A percentile compares a stretch with the other conserved stretches of the same genome.
These are phyloP conservation scores for Podila clonocystis DNA, from an alignment of 192 early-diverging fungal species.

Conservation along the genomic window DNA sequence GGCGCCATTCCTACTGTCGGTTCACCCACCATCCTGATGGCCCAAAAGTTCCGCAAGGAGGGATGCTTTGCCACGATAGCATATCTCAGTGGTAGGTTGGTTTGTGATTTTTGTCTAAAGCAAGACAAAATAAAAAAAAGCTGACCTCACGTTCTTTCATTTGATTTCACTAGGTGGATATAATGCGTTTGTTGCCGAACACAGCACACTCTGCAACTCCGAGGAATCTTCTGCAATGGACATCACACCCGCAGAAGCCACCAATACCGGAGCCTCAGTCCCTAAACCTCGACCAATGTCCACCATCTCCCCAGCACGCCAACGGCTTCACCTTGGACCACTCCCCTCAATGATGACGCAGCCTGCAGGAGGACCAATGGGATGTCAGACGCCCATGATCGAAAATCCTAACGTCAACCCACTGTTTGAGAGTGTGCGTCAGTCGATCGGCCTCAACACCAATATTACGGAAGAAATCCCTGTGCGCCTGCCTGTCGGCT, in stretches of 20 bases:
- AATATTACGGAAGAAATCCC: constrained; percentile 66
- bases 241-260: neutral
- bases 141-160: constrained; percentile 3
- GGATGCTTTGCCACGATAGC: constrained; percentile 55
- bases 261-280: neutral
- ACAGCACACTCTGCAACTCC: constrained; percentile 41
- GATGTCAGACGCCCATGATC: constrained; percentile 65
- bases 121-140: neutral
- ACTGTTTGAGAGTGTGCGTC: constrained; percentile 69
- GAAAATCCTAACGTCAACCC: constrained; percentile 68
- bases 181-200: constrained; percentile 35
- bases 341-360: constrained; percentile 44
- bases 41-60: constrained; percentile 69
- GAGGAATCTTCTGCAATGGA: constrained; percentile 1
- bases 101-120: neutral
- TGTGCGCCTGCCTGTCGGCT: constrained; percentile 57
- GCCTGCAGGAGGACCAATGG: constrained; percentile 53
- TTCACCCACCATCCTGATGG: constrained; percentile 61
- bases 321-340: constrained; percentile 31
- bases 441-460: constrained; percentile 64
- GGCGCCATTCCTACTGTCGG: constrained; percentile 58
- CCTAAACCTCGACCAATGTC: constrained; percentile 14
- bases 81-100: constrained; percentile 56
- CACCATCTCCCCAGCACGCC: constrained; percentile 24
- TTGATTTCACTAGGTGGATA: constrained; percentile 58